phyloP scores from a whole-genome alignment of 768 basidiomycete genomes.

The Boletus rubroflammeus region DNA sequence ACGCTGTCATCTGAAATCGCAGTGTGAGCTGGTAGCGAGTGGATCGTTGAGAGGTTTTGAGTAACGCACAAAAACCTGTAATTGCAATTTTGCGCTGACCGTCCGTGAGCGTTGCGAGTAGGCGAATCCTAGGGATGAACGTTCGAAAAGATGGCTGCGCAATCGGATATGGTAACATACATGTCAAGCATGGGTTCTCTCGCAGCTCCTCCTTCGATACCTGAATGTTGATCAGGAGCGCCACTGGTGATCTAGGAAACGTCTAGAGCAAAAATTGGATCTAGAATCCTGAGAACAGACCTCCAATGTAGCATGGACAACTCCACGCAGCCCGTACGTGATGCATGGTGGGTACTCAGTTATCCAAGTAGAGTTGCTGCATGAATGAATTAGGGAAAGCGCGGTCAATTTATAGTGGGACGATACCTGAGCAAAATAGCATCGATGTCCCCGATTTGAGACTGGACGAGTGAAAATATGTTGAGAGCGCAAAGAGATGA shows the following conservation, averaged over 20 bases:
- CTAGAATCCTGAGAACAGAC: slow-evolving; percentile 33
- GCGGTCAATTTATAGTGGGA: neutral
- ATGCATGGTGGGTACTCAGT: slow-evolving; percentile 89
- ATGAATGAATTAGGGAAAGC: neutral
- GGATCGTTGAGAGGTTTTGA: neutral
- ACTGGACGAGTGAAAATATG: slow-evolving; percentile 38
- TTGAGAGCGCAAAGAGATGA: neutral
- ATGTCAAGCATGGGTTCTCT: slow-evolving; percentile 93
- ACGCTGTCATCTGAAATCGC: slow-evolving; percentile 65
- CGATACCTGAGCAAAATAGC: slow-evolving; percentile 80
- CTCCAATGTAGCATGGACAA: slow-evolving; percentile 82
- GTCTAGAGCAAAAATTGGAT: neutral
- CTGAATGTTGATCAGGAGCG: slow-evolving; percentile 85
- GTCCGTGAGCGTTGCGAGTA: slow-evolving; percentile 70
- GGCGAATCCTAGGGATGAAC: slow-evolving; percentile 53
- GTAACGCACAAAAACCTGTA: slow-evolving; percentile 75
- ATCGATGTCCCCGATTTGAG: slow-evolving; percentile 81
- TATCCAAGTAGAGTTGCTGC: slow-evolving; percentile 95
- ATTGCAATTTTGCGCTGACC: slow-evolving; percentile 58
- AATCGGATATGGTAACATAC: slow-evolving; percentile 37
- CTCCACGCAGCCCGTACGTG: slow-evolving; percentile 92
- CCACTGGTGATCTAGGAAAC: slow-evolving; percentile 58
- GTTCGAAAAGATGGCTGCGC: neutral
- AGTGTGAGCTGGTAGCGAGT: neutral
- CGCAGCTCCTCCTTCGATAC: slow-evolving; percentile 87